Percentiles rank a stretch among this genome's conserved stretches.
Conservation (phyloP, 176 grass and related monocot genomes). For the Microstegium vimineum region DNA sequence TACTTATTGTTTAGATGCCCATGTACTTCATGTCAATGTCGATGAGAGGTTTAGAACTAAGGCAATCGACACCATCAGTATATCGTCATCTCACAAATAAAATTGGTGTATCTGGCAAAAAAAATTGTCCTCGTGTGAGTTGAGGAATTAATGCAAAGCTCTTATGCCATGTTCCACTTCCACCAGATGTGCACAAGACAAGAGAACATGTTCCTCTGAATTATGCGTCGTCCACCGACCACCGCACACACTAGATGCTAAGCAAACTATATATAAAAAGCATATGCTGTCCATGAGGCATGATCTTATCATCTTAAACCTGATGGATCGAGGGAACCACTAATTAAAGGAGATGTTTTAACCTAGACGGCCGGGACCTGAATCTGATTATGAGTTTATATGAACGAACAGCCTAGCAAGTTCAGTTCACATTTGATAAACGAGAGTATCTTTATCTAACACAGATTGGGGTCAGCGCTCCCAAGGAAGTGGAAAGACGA, state of each 20-base stretch:
- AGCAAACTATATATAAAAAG: neutral
- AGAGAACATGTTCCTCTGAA: slow-evolving; percentile 33
- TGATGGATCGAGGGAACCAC: neutral
- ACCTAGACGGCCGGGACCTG: neutral
- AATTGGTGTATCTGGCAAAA: neutral
- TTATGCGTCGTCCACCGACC: slow-evolving; percentile 14
- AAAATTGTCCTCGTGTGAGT: neutral
- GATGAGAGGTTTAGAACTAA: neutral
- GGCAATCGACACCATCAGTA: neutral
- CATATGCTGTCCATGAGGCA: slow-evolving; percentile 14
- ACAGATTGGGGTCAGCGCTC: slow-evolving; percentile 94
- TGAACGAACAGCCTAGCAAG: neutral
- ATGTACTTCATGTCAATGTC: neutral
- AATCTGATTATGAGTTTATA: neutral
- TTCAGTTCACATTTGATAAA: slow-evolving; percentile 11
- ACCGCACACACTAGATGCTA: slow-evolving; percentile 5
- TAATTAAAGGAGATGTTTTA: neutral
- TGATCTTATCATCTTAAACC: neutral
- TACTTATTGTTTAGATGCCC: neutral
- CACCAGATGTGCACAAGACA: neutral
- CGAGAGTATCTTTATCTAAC: slow-evolving; percentile 13
- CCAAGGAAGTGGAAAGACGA: slow-evolving; percentile 97
- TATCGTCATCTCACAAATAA: neutral
- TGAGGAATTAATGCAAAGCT: slow-evolving; percentile 18
- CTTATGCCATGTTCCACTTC: slow-evolving; percentile 13